Percentiles rank a stretch among this genome's conserved stretches.
These are phyloP conservation scores for Heliocybe sulcata DNA, from an alignment of 1,284 basidiomycete species.

Conservation along the genomic window DNA sequence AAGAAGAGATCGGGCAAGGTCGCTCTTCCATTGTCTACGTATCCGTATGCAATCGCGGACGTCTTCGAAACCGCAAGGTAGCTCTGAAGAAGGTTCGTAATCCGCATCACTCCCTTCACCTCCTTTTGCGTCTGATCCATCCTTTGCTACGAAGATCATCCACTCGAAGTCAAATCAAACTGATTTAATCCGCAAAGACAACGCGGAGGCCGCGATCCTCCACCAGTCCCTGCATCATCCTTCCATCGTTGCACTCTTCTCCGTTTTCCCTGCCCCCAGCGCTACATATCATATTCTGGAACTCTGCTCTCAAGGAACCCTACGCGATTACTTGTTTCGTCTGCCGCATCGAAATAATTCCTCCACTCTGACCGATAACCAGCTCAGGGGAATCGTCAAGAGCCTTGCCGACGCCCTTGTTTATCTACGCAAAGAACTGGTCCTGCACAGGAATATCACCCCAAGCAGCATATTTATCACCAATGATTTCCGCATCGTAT, in stretches of 20 bases:
- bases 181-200: background rate
- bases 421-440: slow-evolving; percentile 33
- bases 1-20: slow-evolving; percentile 25
- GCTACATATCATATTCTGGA: slow-evolving; percentile 36
- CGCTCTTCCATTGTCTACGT: slow-evolving; percentile 24
- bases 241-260: slow-evolving; percentile 39
- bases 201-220: slow-evolving; percentile 15
- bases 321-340: slow-evolving; percentile 15
- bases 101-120: background rate
- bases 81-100: slow-evolving; percentile 34
- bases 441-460: slow-evolving; percentile 20
- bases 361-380: slow-evolving; percentile 22
- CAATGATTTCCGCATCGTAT: slow-evolving; percentile 17
- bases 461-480: slow-evolving; percentile 16
- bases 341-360: background rate
- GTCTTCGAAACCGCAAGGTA: slow-evolving; percentile 30
- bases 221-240: slow-evolving; percentile 42
- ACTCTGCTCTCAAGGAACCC: slow-evolving; percentile 33
- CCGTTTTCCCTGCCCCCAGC: slow-evolving; percentile 25
- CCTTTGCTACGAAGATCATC: slow-evolving; percentile 6
- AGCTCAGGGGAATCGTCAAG: slow-evolving; percentile 30
- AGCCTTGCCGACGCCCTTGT: slow-evolving; percentile 33
- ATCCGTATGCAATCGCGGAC: slow-evolving; percentile 33
- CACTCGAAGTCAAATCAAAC: slow-evolving; percentile 6
- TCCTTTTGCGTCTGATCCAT: slow-evolving; percentile 4